Percentiles rank a stretch among this genome's conserved stretches.
These are phyloP conservation scores for Debaryomyces sp. DNA, from an alignment of 1,139 yeast genomes.

Conservation along the genomic window DNA sequence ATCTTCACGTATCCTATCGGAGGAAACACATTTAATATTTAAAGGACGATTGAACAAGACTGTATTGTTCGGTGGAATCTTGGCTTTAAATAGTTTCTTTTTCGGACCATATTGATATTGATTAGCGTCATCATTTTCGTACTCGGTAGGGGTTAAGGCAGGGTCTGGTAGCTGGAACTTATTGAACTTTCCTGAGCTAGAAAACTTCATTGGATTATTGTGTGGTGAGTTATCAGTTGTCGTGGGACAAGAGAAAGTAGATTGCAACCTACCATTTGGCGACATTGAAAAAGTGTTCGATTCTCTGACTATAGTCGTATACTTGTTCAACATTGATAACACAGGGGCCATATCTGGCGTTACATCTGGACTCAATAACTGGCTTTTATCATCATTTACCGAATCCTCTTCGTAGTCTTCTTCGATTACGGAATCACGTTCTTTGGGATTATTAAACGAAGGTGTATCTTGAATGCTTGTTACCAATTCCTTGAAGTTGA, in stretches of 20 bases:
- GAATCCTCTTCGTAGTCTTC: conserved; percentile 18
- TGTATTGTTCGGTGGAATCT: conserved; percentile 24
- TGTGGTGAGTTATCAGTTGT: conserved; percentile 11
- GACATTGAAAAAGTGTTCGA: conserved; percentile 2
- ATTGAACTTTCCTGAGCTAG: not conserved
- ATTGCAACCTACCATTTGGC: conserved; percentile 11
- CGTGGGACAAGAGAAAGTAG: conserved; percentile 13
- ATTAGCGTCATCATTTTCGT: conserved; percentile 4
- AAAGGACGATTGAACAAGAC: conserved; percentile 15
- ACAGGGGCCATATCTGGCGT: conserved; percentile 49
- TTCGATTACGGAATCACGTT: conserved; percentile 9
- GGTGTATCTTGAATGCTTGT: conserved; percentile 7
- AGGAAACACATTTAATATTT: conserved; percentile 5
- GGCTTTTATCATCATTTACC: conserved; percentile 11
- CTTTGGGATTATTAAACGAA: not conserved
- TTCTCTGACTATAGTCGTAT: conserved; percentile 12
- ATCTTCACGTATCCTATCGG: conserved; percentile 5
- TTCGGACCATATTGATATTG: conserved; percentile 21
- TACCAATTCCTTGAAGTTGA: conserved; percentile 45
- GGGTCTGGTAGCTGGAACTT: conserved; percentile 45
- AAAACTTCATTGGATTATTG: conserved; percentile 9
- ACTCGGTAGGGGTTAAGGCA: conserved; percentile 23
- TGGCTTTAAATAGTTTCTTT: conserved; percentile 29
- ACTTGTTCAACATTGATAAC: conserved; percentile 31
- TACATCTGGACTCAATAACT: conserved; percentile 45